Evolutionary conservation across 176 grass and related monocot genomes (phyloP), one percentile per base, ranked within the genome.

Genomic region (Poa pratensis): DNA sequence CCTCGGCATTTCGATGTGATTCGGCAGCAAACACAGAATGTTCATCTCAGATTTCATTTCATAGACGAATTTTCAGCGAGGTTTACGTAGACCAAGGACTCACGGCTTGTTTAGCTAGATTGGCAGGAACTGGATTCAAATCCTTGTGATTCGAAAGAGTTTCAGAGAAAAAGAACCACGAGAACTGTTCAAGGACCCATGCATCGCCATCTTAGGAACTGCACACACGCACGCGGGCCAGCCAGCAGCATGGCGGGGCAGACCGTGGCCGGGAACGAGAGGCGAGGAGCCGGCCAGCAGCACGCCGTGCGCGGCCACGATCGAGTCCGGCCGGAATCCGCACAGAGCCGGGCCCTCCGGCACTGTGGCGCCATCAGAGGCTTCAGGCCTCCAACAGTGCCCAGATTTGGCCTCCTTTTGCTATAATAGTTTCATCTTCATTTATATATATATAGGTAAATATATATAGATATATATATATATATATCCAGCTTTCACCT

Each of bases 241-340:
- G 43, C 43, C 43, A 45, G 8, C 42, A 77, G 79, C 79, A 77
- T 78, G 80, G 73, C 8, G 22, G 34, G 46, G 46, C 46, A 49
- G 46, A 3, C 12, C 45, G 45, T 46, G 10, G 3, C 10, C 45
- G 45, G 76, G 55, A 43, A 71, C 64, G 55, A 62, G 71, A 76
- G 88, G 84, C 80, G 67, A 49, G 65, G 37, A 42, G 57, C 13
- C 66, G 79, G 73, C 83, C 83, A 71, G 61, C 64, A 23, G 7
- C 27, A 5, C 78, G 26, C 43, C 43, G 43, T 12, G 9, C 48
- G 15, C 69, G 0, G 14, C 19, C 32, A 43, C 68, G 59, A 22
- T 3, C 66, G 30, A n/a, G 80, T 5, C 4, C 49, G 69, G 11
- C 35, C 70, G 65, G 84, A 65, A 83, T 78, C 74, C 57, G 53